Conservation (phyloP, 257 asterid species). For the Penstemon barbatus region DNA sequence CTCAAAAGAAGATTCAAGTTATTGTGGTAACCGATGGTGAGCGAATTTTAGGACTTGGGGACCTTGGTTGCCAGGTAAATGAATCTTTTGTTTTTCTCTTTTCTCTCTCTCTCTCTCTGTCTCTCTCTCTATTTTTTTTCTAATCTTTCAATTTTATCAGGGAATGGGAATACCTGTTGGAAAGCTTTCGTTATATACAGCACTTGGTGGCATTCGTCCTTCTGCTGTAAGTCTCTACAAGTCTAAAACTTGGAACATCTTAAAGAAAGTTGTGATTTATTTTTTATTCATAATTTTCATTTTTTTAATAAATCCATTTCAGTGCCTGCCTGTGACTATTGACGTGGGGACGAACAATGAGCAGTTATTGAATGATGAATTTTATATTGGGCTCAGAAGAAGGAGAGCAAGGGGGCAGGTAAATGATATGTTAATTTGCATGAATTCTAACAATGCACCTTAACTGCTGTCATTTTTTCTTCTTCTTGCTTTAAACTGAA, state of each 20-base stretch:
- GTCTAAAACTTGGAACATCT: neutral
- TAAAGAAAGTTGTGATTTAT: neutral
- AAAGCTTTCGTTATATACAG: slow-evolving; percentile 91
- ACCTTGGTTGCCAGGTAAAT: slow-evolving; percentile 96
- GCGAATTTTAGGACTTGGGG: slow-evolving; percentile 97
- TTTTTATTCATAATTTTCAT: neutral
- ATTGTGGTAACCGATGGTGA: slow-evolving; percentile 98
- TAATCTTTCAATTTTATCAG: slow-evolving; percentile 40
- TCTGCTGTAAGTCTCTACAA: slow-evolving; percentile 61
- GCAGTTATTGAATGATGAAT: slow-evolving; percentile 73
- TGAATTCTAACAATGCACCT: neutral
- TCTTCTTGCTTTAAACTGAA: slow-evolving; percentile 5
- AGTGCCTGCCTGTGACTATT: slow-evolving; percentile 93
- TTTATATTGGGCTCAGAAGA: slow-evolving; percentile 88
- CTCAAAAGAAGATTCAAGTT: slow-evolving; percentile 92
- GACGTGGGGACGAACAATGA: slow-evolving; percentile 96
- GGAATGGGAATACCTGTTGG: slow-evolving; percentile 99
- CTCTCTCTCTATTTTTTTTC: neutral
- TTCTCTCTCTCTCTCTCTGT: neutral
- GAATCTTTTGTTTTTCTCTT: neutral
- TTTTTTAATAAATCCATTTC: slow-evolving; percentile 1
- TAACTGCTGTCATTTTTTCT: neutral
- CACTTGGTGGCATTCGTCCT: slow-evolving; percentile 99
- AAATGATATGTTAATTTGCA: slow-evolving; percentile 16
- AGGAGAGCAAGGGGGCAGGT: slow-evolving; percentile 97